phyloP scores from a whole-genome alignment of 1,139 yeast genomes.

The Sugiyamaella japonica region DNA sequence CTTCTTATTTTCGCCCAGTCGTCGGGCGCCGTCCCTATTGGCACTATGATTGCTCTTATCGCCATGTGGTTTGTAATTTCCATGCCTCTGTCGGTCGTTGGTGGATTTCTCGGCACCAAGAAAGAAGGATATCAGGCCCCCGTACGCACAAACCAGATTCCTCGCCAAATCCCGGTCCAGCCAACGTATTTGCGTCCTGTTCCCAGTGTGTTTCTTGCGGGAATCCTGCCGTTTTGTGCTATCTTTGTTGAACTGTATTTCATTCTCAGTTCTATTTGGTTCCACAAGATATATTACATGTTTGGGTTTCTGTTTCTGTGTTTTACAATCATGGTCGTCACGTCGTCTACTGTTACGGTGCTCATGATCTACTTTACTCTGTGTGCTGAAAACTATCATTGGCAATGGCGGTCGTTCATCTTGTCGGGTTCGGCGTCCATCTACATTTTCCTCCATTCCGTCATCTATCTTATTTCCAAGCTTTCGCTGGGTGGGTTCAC shows the following conservation, averaged over 20 bases:
- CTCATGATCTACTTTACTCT: constrained; percentile 81
- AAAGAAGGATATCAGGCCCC: constrained; percentile 63
- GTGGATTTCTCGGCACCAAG: constrained; percentile 76
- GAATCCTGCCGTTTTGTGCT: constrained; percentile 93
- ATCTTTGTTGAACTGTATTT: constrained; percentile 94
- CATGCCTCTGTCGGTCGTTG: constrained; percentile 78
- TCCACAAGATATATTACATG: constrained; percentile 92
- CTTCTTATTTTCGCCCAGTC: constrained; percentile 75
- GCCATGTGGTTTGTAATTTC: constrained; percentile 84
- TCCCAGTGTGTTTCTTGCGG: constrained; percentile 73
- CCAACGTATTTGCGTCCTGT: constrained; percentile 76
- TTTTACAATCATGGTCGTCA: constrained; percentile 73
- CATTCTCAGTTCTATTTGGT: constrained; percentile 86
- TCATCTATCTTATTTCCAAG: constrained; percentile 48
- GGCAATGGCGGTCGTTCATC: constrained; percentile 95
- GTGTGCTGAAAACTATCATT: constrained; percentile 87
- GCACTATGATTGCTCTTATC: constrained; percentile 81
- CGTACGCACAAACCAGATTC: constrained; percentile 84
- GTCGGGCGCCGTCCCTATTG: constrained; percentile 94
- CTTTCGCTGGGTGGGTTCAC: constrained; percentile 75
- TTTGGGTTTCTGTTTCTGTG: constrained; percentile 95
- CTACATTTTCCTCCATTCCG: constrained; percentile 82
- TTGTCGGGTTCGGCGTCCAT: constrained; percentile 88
- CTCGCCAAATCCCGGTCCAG: constrained; percentile 92
- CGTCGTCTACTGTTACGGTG: constrained; percentile 79